Evolutionary conservation across 768 basidiomycete genomes (phyloP), one percentile per base, ranked within the genome.

Genomic region (Amanita brunnescens): DNA sequence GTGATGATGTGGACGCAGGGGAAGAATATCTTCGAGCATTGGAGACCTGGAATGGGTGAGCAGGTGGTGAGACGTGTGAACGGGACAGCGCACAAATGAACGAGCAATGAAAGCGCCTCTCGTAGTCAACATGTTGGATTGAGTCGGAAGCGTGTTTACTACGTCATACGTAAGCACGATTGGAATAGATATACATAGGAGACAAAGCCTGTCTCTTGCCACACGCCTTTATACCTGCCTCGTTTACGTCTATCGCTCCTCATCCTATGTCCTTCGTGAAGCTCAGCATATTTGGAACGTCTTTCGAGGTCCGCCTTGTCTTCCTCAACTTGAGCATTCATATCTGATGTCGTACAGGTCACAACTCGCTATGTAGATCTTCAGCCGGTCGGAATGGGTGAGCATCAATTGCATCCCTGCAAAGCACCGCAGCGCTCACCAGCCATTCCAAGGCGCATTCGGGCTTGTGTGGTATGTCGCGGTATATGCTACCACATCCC

Each of bases 331-430:
- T 43, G 50, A 18, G 21, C 34, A 42, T 43, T 49, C 54, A 54
- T 47, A 55, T 52, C 32, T 43, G 40, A 58, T 60, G 59, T 43
- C 43, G 34, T 62, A 37, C 65, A 96, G 88, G 94, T 97, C 53
- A 96, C 94, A 20, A 97, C 93, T 52, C 82, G 96, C 62, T 99
- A 99, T 88, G 87, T 96, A 66, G 96, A 99, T 73, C 84, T 99
- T 9, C 95, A 98, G 63, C 95, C 95, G 24, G 95, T 98, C 40
- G 96, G 95, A 67, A 98, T 98, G 95, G 95, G 95, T 90, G 55
- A 68, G 86, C 69, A 41, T 49, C 35, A 23, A 47, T 44, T 49
- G 51, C 57, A 42, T 38, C 42, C 33, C 38, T 49, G 41, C 23
- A 42, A 38, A 24, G 30, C 39, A 41, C 18, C 43, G 51, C 35